Percentiles rank a stretch among this genome's conserved stretches.
Conservation (phyloP, 495 filamentous ascomycete genomes). For the Aspergillus panamensis region DNA sequence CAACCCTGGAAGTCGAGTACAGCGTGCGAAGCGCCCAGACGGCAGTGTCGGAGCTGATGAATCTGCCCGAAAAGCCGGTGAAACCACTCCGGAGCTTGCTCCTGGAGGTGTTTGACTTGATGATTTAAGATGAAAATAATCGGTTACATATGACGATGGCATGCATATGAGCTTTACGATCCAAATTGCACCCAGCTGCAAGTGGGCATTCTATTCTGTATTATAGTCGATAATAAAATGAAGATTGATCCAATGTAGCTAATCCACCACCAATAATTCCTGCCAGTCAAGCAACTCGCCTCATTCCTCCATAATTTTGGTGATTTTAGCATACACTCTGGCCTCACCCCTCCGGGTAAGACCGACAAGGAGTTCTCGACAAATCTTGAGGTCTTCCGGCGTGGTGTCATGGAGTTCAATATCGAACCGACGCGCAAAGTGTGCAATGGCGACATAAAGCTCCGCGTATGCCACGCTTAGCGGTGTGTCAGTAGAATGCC, state of each 20-base stretch:
- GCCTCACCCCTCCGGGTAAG: slow-evolving; percentile 10
- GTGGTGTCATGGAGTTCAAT: slow-evolving; percentile 28
- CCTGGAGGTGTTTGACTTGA: slow-evolving; percentile 24
- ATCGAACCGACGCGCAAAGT: slow-evolving; percentile 22
- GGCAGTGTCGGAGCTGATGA: slow-evolving; percentile 32
- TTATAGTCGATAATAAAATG: too few relatives aligned
- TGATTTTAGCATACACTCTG: background rate
- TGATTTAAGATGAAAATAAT: slow-evolving; percentile 17
- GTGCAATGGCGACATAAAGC: slow-evolving; percentile 22
- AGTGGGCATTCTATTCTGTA: too few relatives aligned
- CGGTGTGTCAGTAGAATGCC: background rate
- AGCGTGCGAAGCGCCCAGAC: slow-evolving; percentile 40
- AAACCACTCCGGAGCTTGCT: slow-evolving; percentile 16
- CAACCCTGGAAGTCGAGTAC: slow-evolving; percentile 41
- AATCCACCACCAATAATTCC: too few relatives aligned
- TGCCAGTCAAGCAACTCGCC: background rate
- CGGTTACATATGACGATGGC: too few relatives aligned
- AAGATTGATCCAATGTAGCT: too few relatives aligned
- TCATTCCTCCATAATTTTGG: background rate
- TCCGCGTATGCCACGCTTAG: slow-evolving; percentile 26
- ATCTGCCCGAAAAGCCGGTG: slow-evolving; percentile 11
- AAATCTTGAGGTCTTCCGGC: slow-evolving; percentile 15
- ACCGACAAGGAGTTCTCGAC: slow-evolving; percentile 1
- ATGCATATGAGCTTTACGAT: too few relatives aligned
- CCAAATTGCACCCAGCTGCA: too few relatives aligned